Percentiles rank a stretch among this genome's conserved stretches.
Conservation (phyloP, 2,329 filamentous ascomycete species). For the Fusarium cyanostomum region DNA sequence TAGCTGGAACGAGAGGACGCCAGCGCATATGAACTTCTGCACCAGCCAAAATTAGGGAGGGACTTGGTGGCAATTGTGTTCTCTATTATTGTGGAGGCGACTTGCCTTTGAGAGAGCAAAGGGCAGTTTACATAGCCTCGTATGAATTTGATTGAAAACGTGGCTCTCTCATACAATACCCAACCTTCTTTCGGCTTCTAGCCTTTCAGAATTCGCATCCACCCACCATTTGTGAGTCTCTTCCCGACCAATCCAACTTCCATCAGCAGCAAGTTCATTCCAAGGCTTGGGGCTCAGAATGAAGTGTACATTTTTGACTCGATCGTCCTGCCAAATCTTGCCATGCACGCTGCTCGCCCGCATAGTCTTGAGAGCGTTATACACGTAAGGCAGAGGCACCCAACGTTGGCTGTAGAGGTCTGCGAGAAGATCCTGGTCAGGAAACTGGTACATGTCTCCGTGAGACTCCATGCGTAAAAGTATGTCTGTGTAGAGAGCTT, state of each 20-base stretch:
- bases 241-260: neutral
- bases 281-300: conserved; percentile 21
- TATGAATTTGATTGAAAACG: too few relatives aligned
- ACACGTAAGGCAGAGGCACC: conserved; percentile 10
- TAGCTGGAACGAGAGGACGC: too few relatives aligned
- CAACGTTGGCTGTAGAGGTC: conserved; percentile 8
- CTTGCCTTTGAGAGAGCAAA: too few relatives aligned
- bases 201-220: neutral
- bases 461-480: neutral
- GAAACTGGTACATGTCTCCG: neutral
- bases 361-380: conserved; percentile 24
- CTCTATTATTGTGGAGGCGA: too few relatives aligned
- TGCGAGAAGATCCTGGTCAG: conserved; percentile 15
- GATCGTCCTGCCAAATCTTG: conserved; percentile 1
- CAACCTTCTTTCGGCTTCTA: neutral
- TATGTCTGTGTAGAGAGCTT: neutral
- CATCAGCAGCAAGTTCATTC: neutral
- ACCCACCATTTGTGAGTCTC: conserved; percentile 25
- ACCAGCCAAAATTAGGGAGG: too few relatives aligned
- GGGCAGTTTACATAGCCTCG: too few relatives aligned
- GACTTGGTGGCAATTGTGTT: too few relatives aligned
- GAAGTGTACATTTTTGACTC: conserved; percentile 24
- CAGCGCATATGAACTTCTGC: too few relatives aligned
- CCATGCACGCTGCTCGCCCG: neutral
- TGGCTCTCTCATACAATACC: too few relatives aligned